These are phyloP conservation scores for Rhododendron vialii DNA, from an alignment of 148 eudicot genomes.

Conservation along the genomic window DNA sequence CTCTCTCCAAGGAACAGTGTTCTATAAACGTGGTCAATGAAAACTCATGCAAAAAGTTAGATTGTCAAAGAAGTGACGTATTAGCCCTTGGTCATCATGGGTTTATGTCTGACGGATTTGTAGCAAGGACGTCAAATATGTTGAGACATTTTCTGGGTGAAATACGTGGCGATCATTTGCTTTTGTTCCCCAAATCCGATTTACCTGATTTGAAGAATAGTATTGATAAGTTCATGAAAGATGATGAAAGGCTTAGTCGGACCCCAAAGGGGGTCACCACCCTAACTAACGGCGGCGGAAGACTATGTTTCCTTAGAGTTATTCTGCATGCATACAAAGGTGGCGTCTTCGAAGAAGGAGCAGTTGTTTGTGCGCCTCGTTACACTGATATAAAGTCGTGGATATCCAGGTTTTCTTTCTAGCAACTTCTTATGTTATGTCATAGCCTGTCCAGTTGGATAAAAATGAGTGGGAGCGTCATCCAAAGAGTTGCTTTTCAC, in stretches of 20 bases:
- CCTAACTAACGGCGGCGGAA: constrained; percentile 17
- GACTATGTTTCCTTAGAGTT: constrained; percentile 63
- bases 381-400: constrained; percentile 43
- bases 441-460: background rate
- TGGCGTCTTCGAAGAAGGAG: constrained; percentile 85
- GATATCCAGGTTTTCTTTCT: constrained; percentile 45
- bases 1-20: constrained; percentile 11
- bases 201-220: constrained; percentile 17
- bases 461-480: background rate
- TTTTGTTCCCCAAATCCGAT: constrained; percentile 36
- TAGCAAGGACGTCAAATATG: constrained; percentile 60
- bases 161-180: constrained; percentile 32
- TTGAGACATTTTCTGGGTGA: constrained; percentile 37
- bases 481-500: background rate
- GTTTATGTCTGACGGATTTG: constrained; percentile 25
- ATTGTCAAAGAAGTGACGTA: constrained; percentile 8
- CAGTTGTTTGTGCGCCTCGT: constrained; percentile 76
- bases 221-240: constrained; percentile 42
- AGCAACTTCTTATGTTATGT: background rate
- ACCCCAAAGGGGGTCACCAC: constrained; percentile 18
- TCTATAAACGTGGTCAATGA: background rate
- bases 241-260: constrained; percentile 38
- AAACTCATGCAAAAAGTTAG: constrained; percentile 9
- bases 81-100: constrained; percentile 9
- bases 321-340: constrained; percentile 59